Evolutionary conservation across 441 rosid species (phyloP).

Genomic region (Erodium texanum): DNA sequence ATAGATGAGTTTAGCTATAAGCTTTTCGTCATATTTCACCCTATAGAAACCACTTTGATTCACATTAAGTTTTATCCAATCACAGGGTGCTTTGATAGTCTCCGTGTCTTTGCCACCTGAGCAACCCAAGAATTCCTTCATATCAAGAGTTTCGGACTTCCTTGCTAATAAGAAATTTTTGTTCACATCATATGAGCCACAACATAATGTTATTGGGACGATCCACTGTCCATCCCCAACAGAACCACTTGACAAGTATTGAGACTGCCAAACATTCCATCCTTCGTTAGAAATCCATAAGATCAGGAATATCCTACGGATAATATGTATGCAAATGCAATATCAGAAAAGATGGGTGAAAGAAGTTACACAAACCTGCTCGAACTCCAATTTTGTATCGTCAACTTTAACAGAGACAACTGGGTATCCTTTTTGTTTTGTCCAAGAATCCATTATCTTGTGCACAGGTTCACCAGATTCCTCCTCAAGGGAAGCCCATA

Average conservation of each 20-base stretch:
- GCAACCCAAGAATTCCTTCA: constrained; percentile 32
- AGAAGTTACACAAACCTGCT: constrained; percentile 49
- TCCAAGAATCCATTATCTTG: constrained; percentile 87
- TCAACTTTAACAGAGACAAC: constrained; percentile 63
- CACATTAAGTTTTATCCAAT: constrained; percentile 76
- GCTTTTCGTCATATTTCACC: constrained; percentile 78
- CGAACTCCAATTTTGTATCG: constrained; percentile 68
- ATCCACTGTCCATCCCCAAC: constrained; percentile 87
- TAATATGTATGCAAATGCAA: too few relatives aligned
- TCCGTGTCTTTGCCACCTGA: constrained; percentile 8
- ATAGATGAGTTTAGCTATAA: constrained; percentile 54
- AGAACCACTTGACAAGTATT: constrained; percentile 70
- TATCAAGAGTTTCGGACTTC: constrained; percentile 46
- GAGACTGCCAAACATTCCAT: constrained; percentile 40
- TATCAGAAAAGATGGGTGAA: background rate
- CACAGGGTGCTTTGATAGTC: constrained; percentile 19
- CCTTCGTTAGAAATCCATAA: too few relatives aligned
- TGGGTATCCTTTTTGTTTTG: constrained; percentile 83
- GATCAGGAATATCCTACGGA: too few relatives aligned
- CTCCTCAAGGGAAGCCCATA: constrained; percentile 83
- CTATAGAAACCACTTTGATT: constrained; percentile 85
- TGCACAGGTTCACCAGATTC: constrained; percentile 87
- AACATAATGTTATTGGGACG: constrained; percentile 76
- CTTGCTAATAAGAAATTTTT: constrained; percentile 63
- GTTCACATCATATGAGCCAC: constrained; percentile 59